A percentile compares a stretch with the other conserved stretches of the same genome.
Conservation (phyloP, 441 rosid genomes). For the Rhodomyrtus psidioides region DNA sequence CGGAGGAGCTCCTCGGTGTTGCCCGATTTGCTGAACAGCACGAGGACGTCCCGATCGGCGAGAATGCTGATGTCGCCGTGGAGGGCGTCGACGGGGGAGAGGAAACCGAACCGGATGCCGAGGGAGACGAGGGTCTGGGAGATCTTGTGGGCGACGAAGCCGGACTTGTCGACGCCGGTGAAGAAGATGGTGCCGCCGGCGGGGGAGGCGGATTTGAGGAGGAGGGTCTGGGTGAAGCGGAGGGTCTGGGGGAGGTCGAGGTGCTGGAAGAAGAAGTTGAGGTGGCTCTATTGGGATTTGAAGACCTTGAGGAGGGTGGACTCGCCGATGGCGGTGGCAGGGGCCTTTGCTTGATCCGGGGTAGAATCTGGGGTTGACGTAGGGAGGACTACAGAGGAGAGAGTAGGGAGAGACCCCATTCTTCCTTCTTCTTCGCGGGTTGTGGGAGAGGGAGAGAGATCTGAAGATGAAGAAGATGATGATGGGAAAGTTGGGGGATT, state of each 20-base stretch:
- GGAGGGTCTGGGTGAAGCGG: slow-evolving; percentile 59
- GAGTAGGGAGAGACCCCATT: slow-evolving; percentile 8
- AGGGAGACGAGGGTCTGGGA: slow-evolving; percentile 71
- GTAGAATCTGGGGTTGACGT: not conserved
- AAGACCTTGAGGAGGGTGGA: slow-evolving; percentile 62
- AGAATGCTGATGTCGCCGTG: slow-evolving; percentile 91
- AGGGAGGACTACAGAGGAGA: not conserved
- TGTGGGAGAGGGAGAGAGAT: not conserved
- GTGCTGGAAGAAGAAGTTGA: slow-evolving; percentile 79
- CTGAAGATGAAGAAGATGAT: not conserved
- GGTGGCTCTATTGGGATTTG: slow-evolving; percentile 83
- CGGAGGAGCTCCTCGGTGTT: slow-evolving; percentile 82
- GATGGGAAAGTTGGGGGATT: not conserved
- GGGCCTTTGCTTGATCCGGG: not conserved
- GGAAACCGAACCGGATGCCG: slow-evolving; percentile 64
- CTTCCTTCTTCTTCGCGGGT: not conserved
- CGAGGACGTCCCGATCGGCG: slow-evolving; percentile 41
- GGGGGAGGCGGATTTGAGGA: too few species aligned
- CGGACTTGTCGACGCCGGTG: too few species aligned
- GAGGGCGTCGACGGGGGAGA: slow-evolving; percentile 89
- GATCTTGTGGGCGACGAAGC: too few species aligned
- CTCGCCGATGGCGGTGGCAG: slow-evolving; percentile 25
- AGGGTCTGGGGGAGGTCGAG: slow-evolving; percentile 72
- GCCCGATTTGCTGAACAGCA: slow-evolving; percentile 79
- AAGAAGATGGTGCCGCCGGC: too few species aligned